Evolutionary conservation across 2,329 filamentous ascomycete genomes (phyloP).

Genomic region (Pleoardoris graminearum): DNA sequence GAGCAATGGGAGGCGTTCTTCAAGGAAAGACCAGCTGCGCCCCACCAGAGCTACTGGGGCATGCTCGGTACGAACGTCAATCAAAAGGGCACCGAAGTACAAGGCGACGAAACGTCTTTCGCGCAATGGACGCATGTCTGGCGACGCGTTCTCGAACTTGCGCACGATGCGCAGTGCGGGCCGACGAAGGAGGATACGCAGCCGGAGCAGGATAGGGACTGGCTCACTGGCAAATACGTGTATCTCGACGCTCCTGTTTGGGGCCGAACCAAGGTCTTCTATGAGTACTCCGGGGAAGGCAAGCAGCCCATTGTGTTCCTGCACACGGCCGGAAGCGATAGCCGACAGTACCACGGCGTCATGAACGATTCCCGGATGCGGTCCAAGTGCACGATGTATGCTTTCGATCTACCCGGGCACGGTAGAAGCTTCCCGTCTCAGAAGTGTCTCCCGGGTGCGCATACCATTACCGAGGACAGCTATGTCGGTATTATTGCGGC

Average conservation of each 20-base stretch:
- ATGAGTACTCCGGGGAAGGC: constrained; percentile 53
- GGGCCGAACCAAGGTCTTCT: constrained; percentile 56
- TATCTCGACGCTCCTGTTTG: constrained; percentile 53
- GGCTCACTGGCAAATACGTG: constrained; percentile 53
- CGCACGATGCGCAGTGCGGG: constrained; percentile 53
- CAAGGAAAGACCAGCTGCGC: constrained; percentile 48
- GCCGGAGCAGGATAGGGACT: constrained; percentile 44
- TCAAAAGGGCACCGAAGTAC: constrained; percentile 53
- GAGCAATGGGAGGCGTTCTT: constrained; percentile 54
- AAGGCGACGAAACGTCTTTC: constrained; percentile 52
- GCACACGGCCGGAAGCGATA: constrained; percentile 54
- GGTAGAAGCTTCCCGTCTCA: constrained; percentile 53
- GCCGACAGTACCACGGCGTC: constrained; percentile 56
- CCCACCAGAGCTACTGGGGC: constrained; percentile 53
- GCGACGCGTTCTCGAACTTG: constrained; percentile 53
- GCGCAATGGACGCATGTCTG: constrained; percentile 53
- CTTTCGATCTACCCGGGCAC: constrained; percentile 56
- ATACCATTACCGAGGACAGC: constrained; percentile 54
- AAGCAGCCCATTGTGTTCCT: constrained; percentile 52
- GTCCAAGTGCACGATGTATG: constrained; percentile 54
- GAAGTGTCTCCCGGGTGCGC: constrained; percentile 48
- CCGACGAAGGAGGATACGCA: constrained; percentile 49
- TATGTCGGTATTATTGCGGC: constrained; percentile 53
- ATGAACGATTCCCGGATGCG: constrained; percentile 55
- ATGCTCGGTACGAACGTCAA: constrained; percentile 55